These are phyloP conservation scores for Pseudoturritis turrita DNA, from an alignment of 345 rosid species.

Conservation along the genomic window DNA sequence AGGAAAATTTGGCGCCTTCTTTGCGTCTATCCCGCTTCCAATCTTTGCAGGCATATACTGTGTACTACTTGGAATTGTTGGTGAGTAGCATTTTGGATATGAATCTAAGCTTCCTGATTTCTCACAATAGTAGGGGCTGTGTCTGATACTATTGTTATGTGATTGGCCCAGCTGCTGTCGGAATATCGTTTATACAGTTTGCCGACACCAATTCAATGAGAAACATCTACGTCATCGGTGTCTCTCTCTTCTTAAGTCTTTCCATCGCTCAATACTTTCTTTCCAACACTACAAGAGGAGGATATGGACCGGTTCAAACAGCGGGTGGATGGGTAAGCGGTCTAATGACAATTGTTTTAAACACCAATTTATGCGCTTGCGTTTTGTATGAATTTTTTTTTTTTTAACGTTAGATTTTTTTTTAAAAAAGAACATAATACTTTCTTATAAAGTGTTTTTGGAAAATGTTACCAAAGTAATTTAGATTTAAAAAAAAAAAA, in stretches of 20 bases:
- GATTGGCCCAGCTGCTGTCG: constrained; percentile 57
- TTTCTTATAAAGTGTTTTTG: too few species aligned
- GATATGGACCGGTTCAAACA: constrained; percentile 80
- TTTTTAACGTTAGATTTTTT: too few species aligned
- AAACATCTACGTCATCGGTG: constrained; percentile 80
- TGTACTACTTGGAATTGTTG: constrained; percentile 80
- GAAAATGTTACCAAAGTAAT: too few species aligned
- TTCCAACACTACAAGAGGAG: constrained; percentile 39
- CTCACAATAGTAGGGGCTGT: background rate
- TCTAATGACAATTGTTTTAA: background rate
- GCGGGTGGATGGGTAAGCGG: constrained; percentile 83
- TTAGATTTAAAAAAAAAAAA: too few species aligned
- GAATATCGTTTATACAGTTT: constrained; percentile 87
- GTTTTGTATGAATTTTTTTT: too few species aligned
- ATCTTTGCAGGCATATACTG: constrained; percentile 93
- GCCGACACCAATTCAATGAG: constrained; percentile 79
- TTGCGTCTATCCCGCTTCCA: constrained; percentile 94
- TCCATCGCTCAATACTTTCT: constrained; percentile 81
- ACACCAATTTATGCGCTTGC: background rate
- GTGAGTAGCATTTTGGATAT: constrained; percentile 40
- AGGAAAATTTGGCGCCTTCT: constrained; percentile 97
- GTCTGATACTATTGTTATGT: constrained; percentile 9
- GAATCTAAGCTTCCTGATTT: background rate
- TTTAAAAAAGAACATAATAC: too few species aligned
- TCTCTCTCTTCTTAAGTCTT: constrained; percentile 78